phyloP scores from a whole-genome alignment of 2,329 filamentous ascomycete genomes.

The Phoma sp. region DNA sequence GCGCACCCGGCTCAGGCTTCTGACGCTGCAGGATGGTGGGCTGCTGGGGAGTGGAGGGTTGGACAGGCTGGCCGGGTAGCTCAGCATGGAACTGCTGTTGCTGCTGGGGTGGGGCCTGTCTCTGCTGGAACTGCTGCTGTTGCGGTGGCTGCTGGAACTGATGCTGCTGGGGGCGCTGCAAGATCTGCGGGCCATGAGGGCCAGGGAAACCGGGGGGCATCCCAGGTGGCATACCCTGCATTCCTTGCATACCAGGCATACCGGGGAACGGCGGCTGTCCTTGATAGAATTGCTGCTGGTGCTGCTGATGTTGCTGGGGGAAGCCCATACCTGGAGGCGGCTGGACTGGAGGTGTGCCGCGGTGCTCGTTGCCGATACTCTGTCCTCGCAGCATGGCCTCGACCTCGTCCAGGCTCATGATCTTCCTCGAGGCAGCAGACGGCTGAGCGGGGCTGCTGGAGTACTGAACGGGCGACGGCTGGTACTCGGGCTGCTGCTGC shows the following conservation, averaged over 20 bases:
- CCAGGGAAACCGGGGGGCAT: conserved; percentile 43
- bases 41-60: conserved; percentile 36
- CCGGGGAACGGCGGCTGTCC: conserved; percentile 40
- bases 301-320: conserved; percentile 26
- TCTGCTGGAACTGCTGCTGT: conserved; percentile 41
- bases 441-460: conserved; percentile 28
- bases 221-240: conserved; percentile 13
- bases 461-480: conserved; percentile 15
- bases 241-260: conserved; percentile 38
- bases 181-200: conserved; percentile 56
- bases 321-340: conserved; percentile 28
- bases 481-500: conserved; percentile 29
- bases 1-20: conserved; percentile 30
- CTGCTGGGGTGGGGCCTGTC: conserved; percentile 27
- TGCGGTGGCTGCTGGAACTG: conserved; percentile 48
- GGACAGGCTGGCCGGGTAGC: conserved; percentile 49
- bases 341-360: conserved; percentile 35
- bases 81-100: conserved; percentile 53
- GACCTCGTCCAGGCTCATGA: conserved; percentile 96
- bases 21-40: conserved; percentile 47
- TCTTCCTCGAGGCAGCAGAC: conserved; percentile 63
- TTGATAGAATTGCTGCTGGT: conserved; percentile 34
- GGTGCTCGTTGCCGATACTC: conserved; percentile 50
- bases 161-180: conserved; percentile 55
- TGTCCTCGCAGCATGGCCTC: conserved; percentile 88